Percentiles rank a stretch among this genome's conserved stretches.
Conservation (phyloP, 352 stramenopile genomes). For the Phytophthora sp. region DNA sequence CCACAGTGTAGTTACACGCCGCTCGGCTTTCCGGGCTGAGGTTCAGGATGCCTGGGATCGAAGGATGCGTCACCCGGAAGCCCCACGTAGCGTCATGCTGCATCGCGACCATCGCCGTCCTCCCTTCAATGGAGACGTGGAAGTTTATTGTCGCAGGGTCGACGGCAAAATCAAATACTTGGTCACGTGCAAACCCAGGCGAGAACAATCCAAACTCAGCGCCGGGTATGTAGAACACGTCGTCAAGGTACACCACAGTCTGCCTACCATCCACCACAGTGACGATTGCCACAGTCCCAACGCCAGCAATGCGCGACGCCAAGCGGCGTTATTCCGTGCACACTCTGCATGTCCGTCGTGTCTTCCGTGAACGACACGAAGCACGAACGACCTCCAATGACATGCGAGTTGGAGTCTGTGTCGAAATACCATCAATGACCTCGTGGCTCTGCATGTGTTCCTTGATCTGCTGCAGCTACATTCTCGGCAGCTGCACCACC, state of each 20-base stretch:
- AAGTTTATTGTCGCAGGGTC: not conserved
- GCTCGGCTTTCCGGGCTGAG: no score
- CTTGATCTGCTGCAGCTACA: no score
- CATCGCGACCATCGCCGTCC: not conserved
- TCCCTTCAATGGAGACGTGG: not conserved
- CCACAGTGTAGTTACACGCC: no score
- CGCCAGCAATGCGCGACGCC: conserved; percentile 12
- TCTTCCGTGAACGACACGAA: no score
- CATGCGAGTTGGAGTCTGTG: no score
- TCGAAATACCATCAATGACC: no score
- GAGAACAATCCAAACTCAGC: not conserved
- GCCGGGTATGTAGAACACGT: not conserved
- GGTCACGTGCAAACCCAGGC: not conserved
- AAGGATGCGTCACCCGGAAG: conserved; percentile 1
- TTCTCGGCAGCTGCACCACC: no score
- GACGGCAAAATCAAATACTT: not conserved
- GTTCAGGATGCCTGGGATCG: no score
- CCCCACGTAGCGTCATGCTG: conserved; percentile 8
- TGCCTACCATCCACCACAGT: conserved; percentile 10
- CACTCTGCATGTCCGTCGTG: no score
- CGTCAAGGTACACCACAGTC: not conserved
- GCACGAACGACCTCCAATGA: no score
- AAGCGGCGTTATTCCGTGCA: no score
- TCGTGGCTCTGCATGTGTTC: no score
- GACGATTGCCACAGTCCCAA: conserved; percentile 2